Percentiles rank a stretch among this genome's conserved stretches.
Conservation (phyloP, 768 basidiomycete genomes). For the Rubroboletus satanas region DNA sequence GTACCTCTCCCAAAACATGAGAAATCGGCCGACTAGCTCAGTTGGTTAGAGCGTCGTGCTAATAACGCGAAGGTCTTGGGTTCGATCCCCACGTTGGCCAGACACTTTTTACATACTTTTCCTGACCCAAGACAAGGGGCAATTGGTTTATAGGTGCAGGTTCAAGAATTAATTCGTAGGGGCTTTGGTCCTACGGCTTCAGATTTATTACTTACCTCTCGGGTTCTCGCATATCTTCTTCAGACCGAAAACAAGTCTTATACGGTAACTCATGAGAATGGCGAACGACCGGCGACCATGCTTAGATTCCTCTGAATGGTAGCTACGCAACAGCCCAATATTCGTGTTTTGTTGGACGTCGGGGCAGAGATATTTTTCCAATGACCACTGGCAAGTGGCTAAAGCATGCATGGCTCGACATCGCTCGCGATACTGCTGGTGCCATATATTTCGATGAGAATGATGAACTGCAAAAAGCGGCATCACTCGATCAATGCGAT, state of each 20-base stretch:
- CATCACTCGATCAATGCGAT: neutral
- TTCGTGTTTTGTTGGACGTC: slow-evolving; percentile 49
- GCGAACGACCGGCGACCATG: neutral
- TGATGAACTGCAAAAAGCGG: slow-evolving; percentile 31
- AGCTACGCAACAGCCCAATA: slow-evolving; percentile 28
- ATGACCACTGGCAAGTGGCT: slow-evolving; percentile 38
- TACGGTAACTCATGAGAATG: neutral
- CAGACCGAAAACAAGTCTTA: slow-evolving; percentile 17
- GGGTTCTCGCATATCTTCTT: slow-evolving; percentile 27
- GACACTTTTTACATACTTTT: neutral
- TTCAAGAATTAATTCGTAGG: too few relatives aligned
- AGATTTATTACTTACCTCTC: slow-evolving; percentile 16
- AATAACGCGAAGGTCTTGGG: slow-evolving; percentile 55
- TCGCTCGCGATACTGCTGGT: slow-evolving; percentile 10
- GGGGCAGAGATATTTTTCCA: slow-evolving; percentile 52
- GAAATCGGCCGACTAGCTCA: slow-evolving; percentile 29
- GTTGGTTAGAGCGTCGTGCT: slow-evolving; percentile 35
- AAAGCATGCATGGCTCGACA: slow-evolving; percentile 39
- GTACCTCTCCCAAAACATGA: too few relatives aligned
- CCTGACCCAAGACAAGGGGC: too few relatives aligned
- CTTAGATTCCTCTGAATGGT: slow-evolving; percentile 26
- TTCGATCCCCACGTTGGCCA: slow-evolving; percentile 77
- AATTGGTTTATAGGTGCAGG: too few relatives aligned
- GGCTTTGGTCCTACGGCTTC: too few relatives aligned
- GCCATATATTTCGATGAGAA: slow-evolving; percentile 27